A percentile compares a stretch with the other conserved stretches of the same genome.
Evolutionary conservation across 2,329 filamentous ascomycete species (phyloP).

Genomic region (Fusarium stilboides): DNA sequence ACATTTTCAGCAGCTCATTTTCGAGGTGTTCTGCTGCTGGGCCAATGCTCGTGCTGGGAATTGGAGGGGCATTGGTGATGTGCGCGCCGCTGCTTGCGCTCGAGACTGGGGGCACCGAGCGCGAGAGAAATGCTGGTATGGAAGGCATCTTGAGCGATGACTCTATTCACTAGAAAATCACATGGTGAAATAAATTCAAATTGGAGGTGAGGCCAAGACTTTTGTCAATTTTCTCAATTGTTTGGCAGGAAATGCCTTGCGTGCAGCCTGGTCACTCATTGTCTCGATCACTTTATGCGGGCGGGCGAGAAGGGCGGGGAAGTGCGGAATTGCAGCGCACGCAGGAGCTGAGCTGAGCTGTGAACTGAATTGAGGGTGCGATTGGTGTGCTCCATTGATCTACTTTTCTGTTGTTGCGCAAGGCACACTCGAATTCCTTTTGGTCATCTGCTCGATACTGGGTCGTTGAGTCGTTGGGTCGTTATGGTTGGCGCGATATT

Average conservation of each 20-base stretch:
- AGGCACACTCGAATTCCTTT: conserved; percentile 3
- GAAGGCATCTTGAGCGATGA: conserved; percentile 7
- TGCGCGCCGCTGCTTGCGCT: background rate
- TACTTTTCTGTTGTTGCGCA: background rate
- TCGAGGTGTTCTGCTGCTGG: conserved; percentile 14
- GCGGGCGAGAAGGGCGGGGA: conserved; percentile 4
- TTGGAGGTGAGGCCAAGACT: background rate
- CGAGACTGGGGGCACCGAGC: background rate
- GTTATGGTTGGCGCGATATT: background rate
- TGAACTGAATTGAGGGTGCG: background rate
- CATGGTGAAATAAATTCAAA: background rate
- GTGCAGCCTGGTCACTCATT: background rate
- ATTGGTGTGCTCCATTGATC: background rate
- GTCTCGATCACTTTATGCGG: conserved; percentile 8
- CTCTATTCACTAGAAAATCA: background rate
- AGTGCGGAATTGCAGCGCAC: conserved; percentile 20
- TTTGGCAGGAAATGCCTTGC: background rate
- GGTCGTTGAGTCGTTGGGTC: too few relatives aligned
- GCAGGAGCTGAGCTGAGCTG: background rate
- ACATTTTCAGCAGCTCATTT: conserved; percentile 45
- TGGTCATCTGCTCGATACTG: background rate
- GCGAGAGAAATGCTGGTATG: background rate
- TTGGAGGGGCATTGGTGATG: conserved; percentile 18
- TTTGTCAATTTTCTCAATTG: background rate
- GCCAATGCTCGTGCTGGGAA: conserved; percentile 17